Evolutionary conservation across 2,329 filamentous ascomycete species (phyloP).

Genomic region (Cladosporium sp.): DNA sequence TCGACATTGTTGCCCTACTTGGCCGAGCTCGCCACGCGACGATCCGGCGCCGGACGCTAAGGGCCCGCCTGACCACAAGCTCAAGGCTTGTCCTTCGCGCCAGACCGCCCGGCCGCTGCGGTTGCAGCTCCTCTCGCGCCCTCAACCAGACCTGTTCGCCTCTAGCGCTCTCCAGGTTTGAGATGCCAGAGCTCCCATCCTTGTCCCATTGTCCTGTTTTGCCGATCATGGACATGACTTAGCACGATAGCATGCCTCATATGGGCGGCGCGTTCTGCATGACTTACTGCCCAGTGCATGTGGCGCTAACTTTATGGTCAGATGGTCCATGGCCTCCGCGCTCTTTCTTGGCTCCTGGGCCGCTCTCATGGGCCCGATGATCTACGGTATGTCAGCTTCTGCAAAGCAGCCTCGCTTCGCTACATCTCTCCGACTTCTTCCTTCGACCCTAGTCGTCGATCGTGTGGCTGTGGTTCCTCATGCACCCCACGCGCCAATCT

Average conservation of each 20-base stretch:
- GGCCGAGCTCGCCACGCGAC: slow-evolving; percentile 28
- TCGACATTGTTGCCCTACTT: slow-evolving; percentile 9
- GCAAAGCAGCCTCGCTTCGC: slow-evolving; percentile 8
- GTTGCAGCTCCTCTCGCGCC: slow-evolving; percentile 12
- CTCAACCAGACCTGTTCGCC: slow-evolving; percentile 7
- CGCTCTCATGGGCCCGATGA: slow-evolving; percentile 85
- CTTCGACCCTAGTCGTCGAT: slow-evolving; percentile 17
- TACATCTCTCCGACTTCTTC: slow-evolving; percentile 9
- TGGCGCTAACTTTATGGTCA: slow-evolving; percentile 41
- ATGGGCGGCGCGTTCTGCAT: slow-evolving; percentile 11
- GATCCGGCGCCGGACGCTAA: slow-evolving; percentile 31
- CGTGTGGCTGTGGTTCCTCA: slow-evolving; percentile 16
- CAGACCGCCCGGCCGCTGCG: slow-evolving; percentile 19
- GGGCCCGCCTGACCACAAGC: slow-evolving; percentile 37
- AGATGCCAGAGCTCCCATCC: slow-evolving; percentile 14
- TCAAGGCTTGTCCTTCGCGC: slow-evolving; percentile 24
- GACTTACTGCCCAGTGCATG: slow-evolving; percentile 15
- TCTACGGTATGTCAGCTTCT: slow-evolving; percentile 58
- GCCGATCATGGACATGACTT: slow-evolving; percentile 18
- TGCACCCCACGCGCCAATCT: slow-evolving; percentile 19
- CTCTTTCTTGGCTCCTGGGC: slow-evolving; percentile 92
- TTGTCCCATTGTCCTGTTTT: slow-evolving; percentile 16
- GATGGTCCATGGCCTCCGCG: slow-evolving; percentile 90
- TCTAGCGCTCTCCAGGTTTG: slow-evolving; percentile 19
- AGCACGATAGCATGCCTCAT: slow-evolving; percentile 14